Conservation (phyloP, 106 monocot genomes). For the Dendrobium chrysotoxum region DNA sequence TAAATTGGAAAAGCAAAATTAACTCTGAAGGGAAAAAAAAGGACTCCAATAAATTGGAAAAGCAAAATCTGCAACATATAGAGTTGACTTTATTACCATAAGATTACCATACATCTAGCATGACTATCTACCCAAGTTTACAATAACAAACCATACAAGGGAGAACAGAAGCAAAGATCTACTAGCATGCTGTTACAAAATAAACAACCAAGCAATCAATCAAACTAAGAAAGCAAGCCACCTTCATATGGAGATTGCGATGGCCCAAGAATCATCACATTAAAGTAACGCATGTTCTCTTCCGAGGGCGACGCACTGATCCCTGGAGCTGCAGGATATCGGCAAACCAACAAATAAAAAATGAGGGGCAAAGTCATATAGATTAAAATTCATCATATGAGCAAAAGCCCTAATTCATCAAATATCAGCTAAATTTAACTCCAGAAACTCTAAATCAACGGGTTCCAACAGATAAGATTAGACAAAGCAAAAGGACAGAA, state of each 20-base stretch:
- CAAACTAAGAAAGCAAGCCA: constrained; percentile 7
- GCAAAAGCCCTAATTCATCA: neutral
- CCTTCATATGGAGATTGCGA: constrained; percentile 94
- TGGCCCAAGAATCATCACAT: constrained; percentile 92
- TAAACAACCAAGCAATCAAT: neutral
- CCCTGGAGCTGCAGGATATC: constrained; percentile 57
- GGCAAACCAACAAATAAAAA: constrained; percentile 3
- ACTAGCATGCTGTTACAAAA: neutral
- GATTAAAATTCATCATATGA: neutral
- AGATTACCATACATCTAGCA: neutral
- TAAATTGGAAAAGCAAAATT: too few relatives aligned
- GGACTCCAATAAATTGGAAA: neutral
- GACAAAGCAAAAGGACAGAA: neutral
- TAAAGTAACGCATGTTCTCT: constrained; percentile 94
- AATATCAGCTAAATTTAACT: neutral
- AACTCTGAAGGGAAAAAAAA: neutral
- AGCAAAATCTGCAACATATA: neutral
- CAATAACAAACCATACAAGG: neutral
- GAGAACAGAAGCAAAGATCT: too few relatives aligned
- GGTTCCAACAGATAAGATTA: neutral
- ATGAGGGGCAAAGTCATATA: neutral
- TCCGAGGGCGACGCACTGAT: constrained; percentile 98
- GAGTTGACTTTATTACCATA: neutral
- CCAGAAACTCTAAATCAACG: neutral
- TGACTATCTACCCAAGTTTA: neutral